Base-by-base conservation (phyloP, 2,329 filamentous ascomycete genomes). In the Blumeria graminis region DNA sequence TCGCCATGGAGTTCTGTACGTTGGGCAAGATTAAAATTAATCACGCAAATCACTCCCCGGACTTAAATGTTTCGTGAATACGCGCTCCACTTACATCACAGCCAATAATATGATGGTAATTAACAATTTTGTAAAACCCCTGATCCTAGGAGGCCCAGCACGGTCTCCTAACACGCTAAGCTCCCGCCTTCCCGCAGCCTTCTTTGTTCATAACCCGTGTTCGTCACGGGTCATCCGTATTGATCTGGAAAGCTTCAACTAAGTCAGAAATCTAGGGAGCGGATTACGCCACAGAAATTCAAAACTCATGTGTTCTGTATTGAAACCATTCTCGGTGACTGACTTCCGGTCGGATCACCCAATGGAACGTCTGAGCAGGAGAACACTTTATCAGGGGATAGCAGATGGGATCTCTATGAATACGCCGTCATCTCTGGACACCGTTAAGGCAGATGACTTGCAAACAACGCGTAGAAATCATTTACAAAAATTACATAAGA, bases 331-430 rank as follows among this genome's bases (percentile, higher is more conserved):
- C 52, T 57, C 60, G 57, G 61, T 61, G 60, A 61, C 58, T 62
- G 62, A 57, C 62, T 64, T 60, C 50, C 58, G 57, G 62, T 65
- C 62, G 59, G 62, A 64, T 63, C 63, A 64, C 60, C 55, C 38
- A 51, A 58, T 58, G 45, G 52, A 54, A 56, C 43, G 48, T 22
- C 64, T 65, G 63, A 61, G 58, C 59, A 58, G 10, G 52, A 41
- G 16, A 55, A 61, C 62, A 18, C 61, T 59, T 14, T 59, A 58
- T 34, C 51, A 48, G 56, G 58, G 60, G 48, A 57, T 45, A 39
- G 59, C 63, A 28, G 63, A 63, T n/a, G 57, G 50, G 6, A 58
- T 62, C 18, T 60, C 61, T 61, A 58, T 59, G 39, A 14, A 16
- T 18, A 32, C 34, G 6, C 56, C 57, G 43, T 55, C 59, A 38